Base-by-base conservation (phyloP, 179 eudicot genomes). In the Pouteria campechiana region DNA sequence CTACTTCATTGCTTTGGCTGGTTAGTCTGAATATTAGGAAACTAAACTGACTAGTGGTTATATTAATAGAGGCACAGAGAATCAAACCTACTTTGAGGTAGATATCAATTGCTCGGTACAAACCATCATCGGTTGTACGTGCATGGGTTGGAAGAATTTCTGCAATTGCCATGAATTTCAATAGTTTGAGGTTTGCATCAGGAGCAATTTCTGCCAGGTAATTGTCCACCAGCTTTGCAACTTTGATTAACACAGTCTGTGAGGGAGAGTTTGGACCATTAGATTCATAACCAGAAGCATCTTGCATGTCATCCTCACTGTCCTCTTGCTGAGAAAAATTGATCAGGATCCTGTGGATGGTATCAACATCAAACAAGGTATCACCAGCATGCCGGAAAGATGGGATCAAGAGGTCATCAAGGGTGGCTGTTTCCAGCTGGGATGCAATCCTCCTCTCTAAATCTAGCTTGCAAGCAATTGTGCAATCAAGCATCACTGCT, bases 181-280 rank as follows among this genome's bases (percentile, higher is more conserved):
- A 60, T 32, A 86, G 90, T 66, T 81, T 85, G 44, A 90, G 95
- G 47, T 86, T 81, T 11, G 81, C 81, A 70, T 90, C 95, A 4
- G 94, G 87, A 6, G 98, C 98, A 49, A 85, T 81, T 66, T 90
- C 95, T 25, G 90, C 66, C 21, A 90, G 78, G 67, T 85, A 90
- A 56, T 60, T 79, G 49, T 90, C 98, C 49, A 90, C 89, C 46
- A 90, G 39, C 32, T 76, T 86, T 0, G 98, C 72, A 21, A 86
- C 98, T 67, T 76, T 90, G 48, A 54, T 64, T 54, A 90, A 37
- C 2, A 93, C 78, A 23, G 79, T 73, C 37, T 81, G 90, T 12
- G 95, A 78, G 22, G 98, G 98, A 2, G 84, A 85, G 52, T 65
- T 72, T 44, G 71, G 78, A 49, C 78, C 71, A 33, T 82, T 90